phyloP scores from a whole-genome alignment of 2,329 filamentous ascomycete genomes.

The Decorospora gaudefroyi region DNA sequence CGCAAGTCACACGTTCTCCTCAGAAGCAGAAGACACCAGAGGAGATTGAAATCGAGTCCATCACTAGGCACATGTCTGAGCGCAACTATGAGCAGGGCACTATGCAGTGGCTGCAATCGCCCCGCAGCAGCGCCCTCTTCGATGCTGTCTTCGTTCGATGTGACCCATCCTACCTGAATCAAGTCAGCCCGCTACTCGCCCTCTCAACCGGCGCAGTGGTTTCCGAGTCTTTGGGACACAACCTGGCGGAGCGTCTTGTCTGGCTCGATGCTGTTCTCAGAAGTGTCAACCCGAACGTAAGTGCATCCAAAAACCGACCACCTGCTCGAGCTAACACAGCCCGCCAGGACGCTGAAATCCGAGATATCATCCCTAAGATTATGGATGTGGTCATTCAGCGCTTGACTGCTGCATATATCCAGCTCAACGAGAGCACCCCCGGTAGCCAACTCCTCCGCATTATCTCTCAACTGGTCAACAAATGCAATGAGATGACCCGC shows the following conservation, averaged over 20 bases:
- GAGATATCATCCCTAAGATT: slow-evolving; percentile 61
- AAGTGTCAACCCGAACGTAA: slow-evolving; percentile 59
- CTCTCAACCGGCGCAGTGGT: slow-evolving; percentile 67
- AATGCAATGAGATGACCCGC: slow-evolving; percentile 42
- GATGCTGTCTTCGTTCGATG: slow-evolving; percentile 63
- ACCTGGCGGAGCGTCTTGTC: slow-evolving; percentile 59
- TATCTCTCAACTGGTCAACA: slow-evolving; percentile 53
- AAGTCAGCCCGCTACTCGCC: slow-evolving; percentile 61
- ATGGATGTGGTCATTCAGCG: slow-evolving; percentile 64
- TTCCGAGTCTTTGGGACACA: slow-evolving; percentile 59
- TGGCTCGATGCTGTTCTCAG: slow-evolving; percentile 63
- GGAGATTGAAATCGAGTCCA: slow-evolving; percentile 63
- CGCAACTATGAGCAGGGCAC: slow-evolving; percentile 56
- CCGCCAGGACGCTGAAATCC: slow-evolving; percentile 57
- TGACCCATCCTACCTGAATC: slow-evolving; percentile 60
- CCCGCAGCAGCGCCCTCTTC: slow-evolving; percentile 63
- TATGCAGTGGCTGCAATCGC: slow-evolving; percentile 65
- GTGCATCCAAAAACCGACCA: slow-evolving; percentile 21
- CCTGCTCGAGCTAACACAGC: slow-evolving; percentile 21
- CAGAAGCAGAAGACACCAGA: slow-evolving; percentile 54
- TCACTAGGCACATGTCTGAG: slow-evolving; percentile 65
- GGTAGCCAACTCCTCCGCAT: slow-evolving; percentile 58
- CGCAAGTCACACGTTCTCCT: slow-evolving; percentile 46
- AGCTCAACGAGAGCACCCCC: slow-evolving; percentile 58
- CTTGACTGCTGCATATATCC: slow-evolving; percentile 62